Evolutionary conservation across 2,329 filamentous ascomycete genomes (phyloP).

Genomic region (Arthrocladium fulminans): DNA sequence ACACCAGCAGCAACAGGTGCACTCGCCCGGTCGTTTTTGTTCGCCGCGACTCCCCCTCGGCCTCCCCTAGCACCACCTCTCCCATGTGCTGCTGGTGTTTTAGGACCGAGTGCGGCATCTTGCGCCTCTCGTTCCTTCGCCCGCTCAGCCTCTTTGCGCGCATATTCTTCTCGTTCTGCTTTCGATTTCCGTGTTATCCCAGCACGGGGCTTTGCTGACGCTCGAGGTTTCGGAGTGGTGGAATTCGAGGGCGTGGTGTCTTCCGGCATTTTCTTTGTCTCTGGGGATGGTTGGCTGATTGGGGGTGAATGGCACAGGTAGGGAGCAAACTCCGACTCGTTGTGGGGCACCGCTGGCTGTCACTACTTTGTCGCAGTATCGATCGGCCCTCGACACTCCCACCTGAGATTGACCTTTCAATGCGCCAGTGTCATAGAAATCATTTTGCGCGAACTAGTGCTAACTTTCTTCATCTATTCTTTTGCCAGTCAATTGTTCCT

Average conservation of each 20-base stretch:
- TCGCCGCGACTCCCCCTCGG: not conserved
- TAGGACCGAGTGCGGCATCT: conserved; percentile 9
- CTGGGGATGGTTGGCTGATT: too few species aligned
- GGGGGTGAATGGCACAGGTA: too few species aligned
- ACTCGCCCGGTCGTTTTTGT: conserved; percentile 9
- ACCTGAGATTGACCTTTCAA: not conserved
- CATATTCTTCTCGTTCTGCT: conserved; percentile 22
- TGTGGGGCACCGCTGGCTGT: too few species aligned
- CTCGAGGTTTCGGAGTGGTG: conserved; percentile 1
- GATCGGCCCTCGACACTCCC: too few species aligned
- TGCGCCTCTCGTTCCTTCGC: conserved; percentile 13
- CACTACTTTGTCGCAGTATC: too few species aligned
- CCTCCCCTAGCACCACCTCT: conserved; percentile 13
- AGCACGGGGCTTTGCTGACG: conserved; percentile 16
- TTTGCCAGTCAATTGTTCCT: too few species aligned
- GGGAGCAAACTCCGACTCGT: too few species aligned
- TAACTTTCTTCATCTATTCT: too few species aligned
- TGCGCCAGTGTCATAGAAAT: not conserved
- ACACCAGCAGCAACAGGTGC: conserved; percentile 12
- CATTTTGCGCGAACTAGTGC: not conserved
- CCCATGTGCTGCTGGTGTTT: conserved; percentile 2
- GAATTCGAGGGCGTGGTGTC: conserved; percentile 2
- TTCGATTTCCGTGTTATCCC: conserved; percentile 20
- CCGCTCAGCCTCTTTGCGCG: conserved; percentile 21
- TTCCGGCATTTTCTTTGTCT: conserved; percentile 5